Evolutionary conservation across 2,329 filamentous ascomycete genomes (phyloP).

Genomic region (Tolypocladium endophyticum): DNA sequence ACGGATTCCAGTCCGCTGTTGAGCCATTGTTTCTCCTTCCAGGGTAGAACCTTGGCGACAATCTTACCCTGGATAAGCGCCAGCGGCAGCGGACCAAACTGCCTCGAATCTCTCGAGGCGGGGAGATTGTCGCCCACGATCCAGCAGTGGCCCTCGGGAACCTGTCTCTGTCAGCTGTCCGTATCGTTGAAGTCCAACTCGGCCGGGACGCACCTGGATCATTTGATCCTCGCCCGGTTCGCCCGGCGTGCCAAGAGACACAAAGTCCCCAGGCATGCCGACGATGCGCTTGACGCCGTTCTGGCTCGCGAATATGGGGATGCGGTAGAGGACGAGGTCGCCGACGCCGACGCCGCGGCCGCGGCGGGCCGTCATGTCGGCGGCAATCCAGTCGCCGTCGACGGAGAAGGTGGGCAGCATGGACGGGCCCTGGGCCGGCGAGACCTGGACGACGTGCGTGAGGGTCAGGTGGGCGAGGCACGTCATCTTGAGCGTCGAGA

Average conservation of each 20-base stretch:
- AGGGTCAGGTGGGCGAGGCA: slow-evolving; percentile 33
- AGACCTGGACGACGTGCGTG: slow-evolving; percentile 52
- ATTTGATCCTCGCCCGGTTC: slow-evolving; percentile 36
- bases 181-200: not conserved
- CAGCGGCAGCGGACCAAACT: slow-evolving; percentile 78
- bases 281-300: slow-evolving; percentile 69
- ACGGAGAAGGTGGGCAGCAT: slow-evolving; percentile 81
- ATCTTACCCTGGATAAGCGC: slow-evolving; percentile 79
- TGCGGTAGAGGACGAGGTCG: slow-evolving; percentile 70
- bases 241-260: slow-evolving; percentile 53
- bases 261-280: slow-evolving; percentile 68
- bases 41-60: slow-evolving; percentile 49
- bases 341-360: slow-evolving; percentile 63
- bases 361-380: slow-evolving; percentile 55
- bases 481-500: slow-evolving; percentile 24
- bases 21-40: slow-evolving; percentile 40
- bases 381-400: slow-evolving; percentile 56
- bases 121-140: slow-evolving; percentile 79
- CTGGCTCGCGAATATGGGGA: slow-evolving; percentile 54
- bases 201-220: slow-evolving; percentile 49
- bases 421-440: slow-evolving; percentile 58
- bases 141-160: slow-evolving; percentile 89
- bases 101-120: slow-evolving; percentile 75
- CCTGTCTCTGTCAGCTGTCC: slow-evolving; percentile 32
- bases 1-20: slow-evolving; percentile 29